Conservation (phyloP, 2,329 filamentous ascomycete species). For the Trichoderma citrinoviride region DNA sequence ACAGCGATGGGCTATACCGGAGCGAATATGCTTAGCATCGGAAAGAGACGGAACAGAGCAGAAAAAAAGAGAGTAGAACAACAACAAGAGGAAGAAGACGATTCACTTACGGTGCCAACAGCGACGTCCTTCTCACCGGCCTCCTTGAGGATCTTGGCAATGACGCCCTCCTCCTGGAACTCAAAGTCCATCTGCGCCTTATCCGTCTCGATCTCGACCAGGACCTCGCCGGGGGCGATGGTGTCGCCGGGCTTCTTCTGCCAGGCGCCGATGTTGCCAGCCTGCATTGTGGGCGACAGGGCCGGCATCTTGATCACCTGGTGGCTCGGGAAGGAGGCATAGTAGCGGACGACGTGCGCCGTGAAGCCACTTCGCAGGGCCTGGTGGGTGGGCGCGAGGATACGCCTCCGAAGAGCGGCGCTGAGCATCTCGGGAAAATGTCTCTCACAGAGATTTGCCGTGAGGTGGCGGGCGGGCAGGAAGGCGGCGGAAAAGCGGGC, state of each 20-base stretch:
- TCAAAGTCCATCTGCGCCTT: constrained; percentile 99
- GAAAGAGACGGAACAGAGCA: background rate
- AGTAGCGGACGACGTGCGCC: constrained; percentile 59
- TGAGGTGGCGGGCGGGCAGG: constrained; percentile 26
- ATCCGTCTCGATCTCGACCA: constrained; percentile 98
- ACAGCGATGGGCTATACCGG: constrained; percentile 81
- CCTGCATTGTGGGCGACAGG: constrained; percentile 94
- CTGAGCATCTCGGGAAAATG: constrained; percentile 54
- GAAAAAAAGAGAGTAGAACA: constrained; percentile 22
- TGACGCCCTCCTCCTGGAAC: constrained; percentile 95
- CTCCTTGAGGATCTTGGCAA: constrained; percentile 92
- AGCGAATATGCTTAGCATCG: constrained; percentile 16
- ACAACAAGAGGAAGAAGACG: background rate
- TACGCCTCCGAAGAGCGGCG: constrained; percentile 62
- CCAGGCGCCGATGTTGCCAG: constrained; percentile 95
- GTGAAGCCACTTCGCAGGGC: constrained; percentile 51
- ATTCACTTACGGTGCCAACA: constrained; percentile 80
- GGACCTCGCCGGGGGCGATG: constrained; percentile 86
- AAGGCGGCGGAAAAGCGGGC: constrained; percentile 24
- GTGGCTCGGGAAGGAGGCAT: constrained; percentile 88
- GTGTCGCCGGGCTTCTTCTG: constrained; percentile 94
- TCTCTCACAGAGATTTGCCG: constrained; percentile 28
- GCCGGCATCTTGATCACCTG: constrained; percentile 97
- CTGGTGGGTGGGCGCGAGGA: constrained; percentile 50
- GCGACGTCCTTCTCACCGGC: constrained; percentile 90